phyloP scores from a whole-genome alignment of 306 rosid genomes.

The Senna siamea region DNA sequence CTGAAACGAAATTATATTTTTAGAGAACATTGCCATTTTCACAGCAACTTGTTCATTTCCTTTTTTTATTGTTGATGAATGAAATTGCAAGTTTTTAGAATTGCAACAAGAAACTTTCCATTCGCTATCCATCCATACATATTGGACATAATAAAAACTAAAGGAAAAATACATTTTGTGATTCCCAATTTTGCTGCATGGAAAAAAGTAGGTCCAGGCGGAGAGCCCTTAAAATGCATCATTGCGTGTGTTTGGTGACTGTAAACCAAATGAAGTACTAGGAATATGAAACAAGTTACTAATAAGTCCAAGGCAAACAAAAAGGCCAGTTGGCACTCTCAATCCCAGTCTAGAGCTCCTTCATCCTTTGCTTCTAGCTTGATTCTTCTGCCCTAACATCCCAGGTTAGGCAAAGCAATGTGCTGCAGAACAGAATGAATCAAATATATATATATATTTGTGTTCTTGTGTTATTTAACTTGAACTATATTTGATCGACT shows the following conservation, averaged over 20 bases:
- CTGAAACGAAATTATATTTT: background rate
- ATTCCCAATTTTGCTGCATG: background rate
- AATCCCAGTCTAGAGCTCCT: no score
- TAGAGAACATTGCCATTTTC: background rate
- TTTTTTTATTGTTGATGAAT: background rate
- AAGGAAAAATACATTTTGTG: background rate
- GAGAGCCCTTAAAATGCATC: no score
- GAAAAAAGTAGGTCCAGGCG: no score
- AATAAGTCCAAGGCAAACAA: no score
- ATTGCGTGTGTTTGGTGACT: no score
- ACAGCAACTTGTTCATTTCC: background rate
- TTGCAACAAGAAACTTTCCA: background rate
- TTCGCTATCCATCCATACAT: background rate
- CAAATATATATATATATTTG: no score
- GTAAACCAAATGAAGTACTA: no score
- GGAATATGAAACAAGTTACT: no score
- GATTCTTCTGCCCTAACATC: no score
- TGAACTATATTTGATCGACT: background rate
- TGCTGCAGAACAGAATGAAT: background rate
- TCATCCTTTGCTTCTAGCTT: no score
- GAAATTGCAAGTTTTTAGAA: background rate
- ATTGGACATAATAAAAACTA: background rate
- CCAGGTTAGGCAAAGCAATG: no score
- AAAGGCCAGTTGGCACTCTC: no score
- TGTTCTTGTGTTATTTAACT: background rate